Conservation (phyloP, 2,329 filamentous ascomycete genomes). For the Cordyceps cicadae region DNA sequence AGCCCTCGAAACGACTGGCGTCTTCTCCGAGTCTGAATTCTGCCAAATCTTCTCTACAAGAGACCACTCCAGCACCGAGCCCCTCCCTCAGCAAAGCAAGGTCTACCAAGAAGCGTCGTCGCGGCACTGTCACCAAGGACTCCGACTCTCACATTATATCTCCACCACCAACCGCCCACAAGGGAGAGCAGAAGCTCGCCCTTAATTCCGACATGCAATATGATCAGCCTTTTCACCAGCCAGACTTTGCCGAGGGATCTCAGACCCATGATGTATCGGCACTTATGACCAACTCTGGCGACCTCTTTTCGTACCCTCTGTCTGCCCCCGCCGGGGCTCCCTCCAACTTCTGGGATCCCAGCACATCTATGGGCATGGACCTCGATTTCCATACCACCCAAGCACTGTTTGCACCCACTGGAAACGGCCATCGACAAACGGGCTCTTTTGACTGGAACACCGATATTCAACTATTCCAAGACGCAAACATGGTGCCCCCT, state of each 20-base stretch:
- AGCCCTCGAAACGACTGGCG: conserved; percentile 47
- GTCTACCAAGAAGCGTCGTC: conserved; percentile 38
- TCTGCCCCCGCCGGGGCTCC: conserved; percentile 46
- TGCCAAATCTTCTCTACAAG: conserved; percentile 22
- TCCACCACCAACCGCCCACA: conserved; percentile 50
- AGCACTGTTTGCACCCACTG: conserved; percentile 32
- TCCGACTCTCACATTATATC: conserved; percentile 44
- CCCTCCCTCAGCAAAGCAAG: conserved; percentile 21
- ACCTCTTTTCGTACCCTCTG: conserved; percentile 53
- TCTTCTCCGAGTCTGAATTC: conserved; percentile 46
- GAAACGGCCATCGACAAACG: conserved; percentile 34
- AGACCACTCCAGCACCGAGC: conserved; percentile 21
- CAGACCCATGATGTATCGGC: conserved; percentile 41
- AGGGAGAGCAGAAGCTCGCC: conserved; percentile 47
- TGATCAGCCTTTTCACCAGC: conserved; percentile 45
- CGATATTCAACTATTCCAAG: conserved; percentile 47
- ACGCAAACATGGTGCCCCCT: conserved; percentile 27
- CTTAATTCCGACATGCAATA: conserved; percentile 50
- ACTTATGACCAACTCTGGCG: conserved; percentile 39
- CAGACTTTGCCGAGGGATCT: conserved; percentile 41
- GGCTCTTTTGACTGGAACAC: conserved; percentile 51
- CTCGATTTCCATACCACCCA: conserved; percentile 44
- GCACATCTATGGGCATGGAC: conserved; percentile 48
- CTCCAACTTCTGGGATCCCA: conserved; percentile 50
- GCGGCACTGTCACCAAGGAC: conserved; percentile 31